phyloP scores from a whole-genome alignment of 495 filamentous ascomycete genomes.

The Hyphodiscus hymeniophilus region DNA sequence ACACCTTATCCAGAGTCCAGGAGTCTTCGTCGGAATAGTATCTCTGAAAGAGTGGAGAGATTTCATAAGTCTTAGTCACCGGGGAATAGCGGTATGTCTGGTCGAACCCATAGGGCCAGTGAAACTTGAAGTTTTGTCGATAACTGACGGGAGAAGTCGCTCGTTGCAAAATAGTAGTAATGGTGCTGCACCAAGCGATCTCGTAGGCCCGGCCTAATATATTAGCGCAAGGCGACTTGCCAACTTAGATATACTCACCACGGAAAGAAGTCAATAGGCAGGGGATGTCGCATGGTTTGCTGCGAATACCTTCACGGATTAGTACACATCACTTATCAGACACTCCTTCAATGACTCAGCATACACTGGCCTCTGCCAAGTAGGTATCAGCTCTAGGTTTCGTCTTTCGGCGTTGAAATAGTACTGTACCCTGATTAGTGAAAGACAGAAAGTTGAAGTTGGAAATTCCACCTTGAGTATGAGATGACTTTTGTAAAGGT shows the following conservation, averaged over 20 bases:
- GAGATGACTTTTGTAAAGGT: slow-evolving; percentile 4
- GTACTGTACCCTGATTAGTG: neutral
- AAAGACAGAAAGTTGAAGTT: too few relatives aligned
- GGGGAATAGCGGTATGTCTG: slow-evolving; percentile 2
- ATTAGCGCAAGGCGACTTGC: too few relatives aligned
- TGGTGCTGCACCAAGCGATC: slow-evolving; percentile 4
- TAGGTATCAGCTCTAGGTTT: slow-evolving; percentile 2
- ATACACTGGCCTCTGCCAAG: slow-evolving; percentile 8
- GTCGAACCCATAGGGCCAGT: slow-evolving; percentile 4
- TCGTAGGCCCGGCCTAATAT: slow-evolving; percentile 4
- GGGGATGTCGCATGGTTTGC: neutral
- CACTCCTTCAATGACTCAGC: neutral
- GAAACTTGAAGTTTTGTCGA: slow-evolving; percentile 4
- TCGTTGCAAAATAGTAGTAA: slow-evolving; percentile 1
- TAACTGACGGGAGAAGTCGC: slow-evolving; percentile 3
- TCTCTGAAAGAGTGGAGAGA: slow-evolving; percentile 1
- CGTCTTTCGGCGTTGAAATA: slow-evolving; percentile 5
- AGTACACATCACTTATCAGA: neutral
- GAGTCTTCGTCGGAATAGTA: slow-evolving; percentile 2
- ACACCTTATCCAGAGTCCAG: slow-evolving; percentile 3
- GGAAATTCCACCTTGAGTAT: slow-evolving; percentile 7
- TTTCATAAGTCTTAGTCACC: neutral
- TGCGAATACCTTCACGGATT: neutral
- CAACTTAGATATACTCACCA: neutral
- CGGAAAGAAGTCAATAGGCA: slow-evolving; percentile 10